phyloP scores from a whole-genome alignment of 1,284 basidiomycete species.

The Ganoderma sinense region DNA sequence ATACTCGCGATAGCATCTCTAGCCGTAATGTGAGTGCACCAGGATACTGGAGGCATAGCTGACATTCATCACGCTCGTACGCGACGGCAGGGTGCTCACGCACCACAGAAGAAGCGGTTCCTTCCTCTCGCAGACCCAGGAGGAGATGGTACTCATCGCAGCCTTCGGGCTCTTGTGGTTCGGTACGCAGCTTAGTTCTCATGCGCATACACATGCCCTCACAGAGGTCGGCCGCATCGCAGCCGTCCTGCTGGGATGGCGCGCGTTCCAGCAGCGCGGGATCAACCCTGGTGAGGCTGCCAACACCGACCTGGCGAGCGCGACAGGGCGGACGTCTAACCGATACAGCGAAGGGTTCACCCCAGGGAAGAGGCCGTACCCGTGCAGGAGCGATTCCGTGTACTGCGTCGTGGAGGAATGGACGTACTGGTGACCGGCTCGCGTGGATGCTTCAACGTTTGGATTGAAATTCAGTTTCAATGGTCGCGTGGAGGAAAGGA shows the following conservation, averaged over 20 bases:
- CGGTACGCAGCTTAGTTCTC: conserved; percentile 51
- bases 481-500: not conserved
- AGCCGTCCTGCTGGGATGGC: conserved; percentile 45
- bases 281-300: conserved; percentile 24
- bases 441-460: not conserved
- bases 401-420: conserved; percentile 81
- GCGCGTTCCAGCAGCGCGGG: conserved; percentile 34
- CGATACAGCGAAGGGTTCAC: conserved; percentile 40
- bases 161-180: conserved; percentile 78
- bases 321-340: conserved; percentile 19
- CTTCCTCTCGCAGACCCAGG: conserved; percentile 69
- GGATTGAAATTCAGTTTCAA: not conserved
- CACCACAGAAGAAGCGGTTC: conserved; percentile 66
- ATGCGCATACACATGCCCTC: not conserved
- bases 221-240: not conserved
- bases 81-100: conserved; percentile 57
- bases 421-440: conserved; percentile 56
- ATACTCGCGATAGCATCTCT: conserved; percentile 67
- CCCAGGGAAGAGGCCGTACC: conserved; percentile 50
- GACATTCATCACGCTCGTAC: conserved; percentile 8
- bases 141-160: conserved; percentile 73
- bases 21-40: conserved; percentile 64
- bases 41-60: not conserved
- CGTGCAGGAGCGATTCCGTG: conserved; percentile 63
- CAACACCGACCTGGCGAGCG: conserved; percentile 25